Base-by-base conservation (phyloP, 1,284 basidiomycete species). In the Cutaneotrichosporon sp. region DNA sequence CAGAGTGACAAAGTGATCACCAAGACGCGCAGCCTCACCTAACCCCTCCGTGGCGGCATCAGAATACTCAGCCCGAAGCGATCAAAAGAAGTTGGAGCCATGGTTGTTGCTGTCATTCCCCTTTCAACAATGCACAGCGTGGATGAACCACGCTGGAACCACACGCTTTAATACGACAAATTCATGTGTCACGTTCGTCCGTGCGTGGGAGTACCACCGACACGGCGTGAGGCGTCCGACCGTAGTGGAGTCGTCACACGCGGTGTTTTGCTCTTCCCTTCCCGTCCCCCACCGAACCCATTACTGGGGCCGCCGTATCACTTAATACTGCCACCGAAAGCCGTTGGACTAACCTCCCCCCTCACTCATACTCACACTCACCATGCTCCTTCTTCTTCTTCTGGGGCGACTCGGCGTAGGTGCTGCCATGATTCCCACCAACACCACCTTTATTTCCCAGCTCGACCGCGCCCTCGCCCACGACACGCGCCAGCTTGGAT, bases 401-500 rank as follows among this genome's bases (percentile, higher is more conserved):
- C 6, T 46, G 18, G 42, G 42, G 18, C 2, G 5, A 18, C 21
- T 30, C 42, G 31, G 11, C 50, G 50, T 18, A 3, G 14, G n/a
- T 2, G 16, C 13, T 32, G 30, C 34, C 55, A n/a, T 26, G 55
- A 30, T 16, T 7, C n/a, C 31, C 31, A 32, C 11, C 51, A 30
- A 34, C 51, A 53, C 51, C 13, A 34, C 18, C 51, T 32, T 32
- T 31, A 30, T 32, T 11, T 46, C 62, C 18, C 62, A 64, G 46
- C 56, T 32, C n/a, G 18, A 64, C 18, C 52, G 56, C 21, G 31
- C 13, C 16, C 34, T 42, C 40, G 8, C 18, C 21, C 40, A 47
- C 21, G 22, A n/a, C 16, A 30, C 5, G 5, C 47, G 40, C 16
- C 47, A 51, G 50, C 42, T 66, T 1, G 9, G 32, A 14, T 77